Evolutionary conservation across 2,329 filamentous ascomycete species (phyloP), one percentile per base, ranked within the genome.

Genomic region (Trematosphaeria pertusa): DNA sequence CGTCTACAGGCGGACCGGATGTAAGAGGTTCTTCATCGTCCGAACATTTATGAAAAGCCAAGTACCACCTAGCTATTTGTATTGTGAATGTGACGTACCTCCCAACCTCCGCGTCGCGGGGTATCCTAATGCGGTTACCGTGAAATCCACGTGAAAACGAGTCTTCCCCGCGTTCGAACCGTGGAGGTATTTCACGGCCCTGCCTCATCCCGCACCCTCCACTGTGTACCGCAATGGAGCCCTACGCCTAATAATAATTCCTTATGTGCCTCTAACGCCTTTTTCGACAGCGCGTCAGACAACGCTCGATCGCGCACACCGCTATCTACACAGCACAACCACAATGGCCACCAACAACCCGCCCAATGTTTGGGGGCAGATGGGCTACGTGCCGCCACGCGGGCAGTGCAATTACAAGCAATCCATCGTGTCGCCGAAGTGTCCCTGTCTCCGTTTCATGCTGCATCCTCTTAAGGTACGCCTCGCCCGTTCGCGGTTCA

Each of bases 361-460:
- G 34, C 58, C 69, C 14, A 76, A 74, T 52, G 76, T 81, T 38
- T 81, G 78, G 78, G 64, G 70, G 14, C 73, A 76, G 17, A 80
- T 80, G 78, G 70, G 73, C 58, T 81, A 81, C 52, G 65, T 69
- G 9, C 75, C 78, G 20, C 79, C 79, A 5, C 75, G 76, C 30
- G 79, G 79, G 20, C 71, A 70, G 41, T 82, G 79, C 64, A 78
- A 79, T 40, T 73, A 73, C 69, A 81, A 79, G 52, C 64, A 69
- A 2, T 74, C 73, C 18, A 59, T 80, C 12, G 62, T 81, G 22
- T 73, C 71, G 2, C 60, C 74, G 2, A 74, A 67, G 39, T 83
- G 80, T 54, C 71, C 80, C 4, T 83, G 80, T 59, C 64, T 80
- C 32, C 73, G 80, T 14, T 83, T 82, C 69, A 83, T 83, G 80